Conservation (phyloP, 345 rosid genomes). For the Sisymbrium altissimum region DNA sequence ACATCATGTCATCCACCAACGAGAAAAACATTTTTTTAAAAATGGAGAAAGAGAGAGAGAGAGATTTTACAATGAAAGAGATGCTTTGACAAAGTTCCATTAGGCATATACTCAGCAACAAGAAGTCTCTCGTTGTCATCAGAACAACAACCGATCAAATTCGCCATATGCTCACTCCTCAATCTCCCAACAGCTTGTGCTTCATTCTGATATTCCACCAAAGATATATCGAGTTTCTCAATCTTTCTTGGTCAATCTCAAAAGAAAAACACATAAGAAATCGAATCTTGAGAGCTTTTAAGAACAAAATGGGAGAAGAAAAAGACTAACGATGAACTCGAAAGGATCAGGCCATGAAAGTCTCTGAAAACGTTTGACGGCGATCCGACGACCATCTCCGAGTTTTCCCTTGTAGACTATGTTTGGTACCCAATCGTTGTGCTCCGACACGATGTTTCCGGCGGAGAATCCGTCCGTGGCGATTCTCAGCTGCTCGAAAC, state of each 20-base stretch:
- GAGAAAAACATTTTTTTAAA: no score
- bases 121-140: slow-evolving; percentile 83
- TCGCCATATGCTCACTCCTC: slow-evolving; percentile 82
- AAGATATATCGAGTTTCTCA: neutral
- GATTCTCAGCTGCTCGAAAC: slow-evolving; percentile 52
- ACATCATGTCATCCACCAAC: neutral
- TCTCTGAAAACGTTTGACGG: slow-evolving; percentile 62
- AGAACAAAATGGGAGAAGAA: neutral
- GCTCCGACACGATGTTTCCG: slow-evolving; percentile 67
- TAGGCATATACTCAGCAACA: slow-evolving; percentile 89
- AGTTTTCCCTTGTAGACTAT: slow-evolving; percentile 64
- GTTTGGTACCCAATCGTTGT: slow-evolving; percentile 66
- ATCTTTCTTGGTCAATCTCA: neutral
- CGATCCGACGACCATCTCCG: slow-evolving; percentile 56
- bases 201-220: slow-evolving; percentile 52
- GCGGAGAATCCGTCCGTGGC: slow-evolving; percentile 59
- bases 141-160: slow-evolving; percentile 84
- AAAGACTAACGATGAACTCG: slow-evolving; percentile 51
- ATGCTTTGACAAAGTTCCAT: slow-evolving; percentile 86
- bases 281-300: no score
- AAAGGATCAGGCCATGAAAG: slow-evolving; percentile 75
- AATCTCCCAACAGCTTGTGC: slow-evolving; percentile 72
- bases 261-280: no score
- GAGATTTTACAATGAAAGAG: slow-evolving; percentile 74
- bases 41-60: neutral